Base-by-base conservation (phyloP, 306 rosid species). In the Astragalus membranaceus region DNA sequence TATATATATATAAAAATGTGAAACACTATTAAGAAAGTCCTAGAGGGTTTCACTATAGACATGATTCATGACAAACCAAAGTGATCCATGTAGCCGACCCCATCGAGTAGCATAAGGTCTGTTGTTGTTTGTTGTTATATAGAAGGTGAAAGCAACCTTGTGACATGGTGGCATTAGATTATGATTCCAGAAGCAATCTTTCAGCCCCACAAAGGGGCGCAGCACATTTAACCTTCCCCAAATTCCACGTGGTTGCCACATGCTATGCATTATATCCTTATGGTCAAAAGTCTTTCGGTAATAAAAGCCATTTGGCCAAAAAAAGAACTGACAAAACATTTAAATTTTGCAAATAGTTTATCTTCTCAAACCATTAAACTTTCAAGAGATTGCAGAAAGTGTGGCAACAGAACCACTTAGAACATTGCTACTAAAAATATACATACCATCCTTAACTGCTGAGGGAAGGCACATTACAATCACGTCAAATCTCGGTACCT, bases 401-500 rank as follows among this genome's bases (percentile, higher is more conserved):
- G 5, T 1, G 50, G 65, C 70, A 68, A 73, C 33, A 26, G 29
- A 54, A 73, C 63, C 55, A 50, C 37, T 39, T 8, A 3, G 3
- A 58, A 35, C 30, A 56, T 51, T 58, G 47, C 41, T 7, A 46
- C 57, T 23, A 8, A 54, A 53, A 14, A 48, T 16, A 32, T 33
- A 37, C 90, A 4, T 86, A 95, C 99, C 99, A 63, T 77, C 77
- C 77, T 80, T 88, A 37, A 85, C 88, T 5, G 80, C 33, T 65
- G 95, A 74, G 61, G 95, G 74, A 64, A 95, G 88, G 82, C 92
- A 87, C 97, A 91, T 68, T 69, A 82, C 70, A 14, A 95, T 89
- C 79, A 90, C 64, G 75, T 83, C 89, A 75, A 91, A 95, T 81
- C 96, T 89, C 8, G 97, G 85, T 20, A 95, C 92, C 76, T 82